Evolutionary conservation across 441 rosid genomes (phyloP).

Genomic region (Sinapis alba): DNA sequence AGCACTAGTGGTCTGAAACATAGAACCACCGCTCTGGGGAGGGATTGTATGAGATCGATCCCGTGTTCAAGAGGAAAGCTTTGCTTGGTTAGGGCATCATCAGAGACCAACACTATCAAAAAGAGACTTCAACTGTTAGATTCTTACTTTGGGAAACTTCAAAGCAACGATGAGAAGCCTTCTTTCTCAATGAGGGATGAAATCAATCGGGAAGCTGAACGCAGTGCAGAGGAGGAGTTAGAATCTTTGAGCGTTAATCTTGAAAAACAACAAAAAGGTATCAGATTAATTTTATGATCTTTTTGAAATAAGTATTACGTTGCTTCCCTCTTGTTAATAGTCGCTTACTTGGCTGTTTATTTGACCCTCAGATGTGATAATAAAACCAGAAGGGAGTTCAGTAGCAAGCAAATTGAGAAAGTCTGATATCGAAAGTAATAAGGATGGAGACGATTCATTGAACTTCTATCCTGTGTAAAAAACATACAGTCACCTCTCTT

Average conservation of each 20-base stretch:
- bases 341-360: constrained; percentile 7
- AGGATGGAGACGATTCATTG: constrained; percentile 48
- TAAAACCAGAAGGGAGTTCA: constrained; percentile 31
- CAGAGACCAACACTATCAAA: constrained; percentile 37
- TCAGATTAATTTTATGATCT: not conserved
- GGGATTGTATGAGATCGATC: constrained; percentile 18
- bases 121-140: constrained; percentile 56
- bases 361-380: constrained; percentile 42
- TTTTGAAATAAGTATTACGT: not conserved
- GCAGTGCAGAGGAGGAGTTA: constrained; percentile 43
- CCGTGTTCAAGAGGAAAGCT: constrained; percentile 32
- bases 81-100: constrained; percentile 33
- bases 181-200: constrained; percentile 3
- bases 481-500: not conserved
- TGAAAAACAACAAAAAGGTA: constrained; percentile 58
- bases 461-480: constrained; percentile 69
- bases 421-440: constrained; percentile 10
- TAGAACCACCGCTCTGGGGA: constrained; percentile 18
- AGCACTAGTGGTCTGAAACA: constrained; percentile 33
- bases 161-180: constrained; percentile 35
- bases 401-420: constrained; percentile 24
- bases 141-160: constrained; percentile 67
- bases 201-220: constrained; percentile 20
- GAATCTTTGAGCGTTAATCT: constrained; percentile 55
- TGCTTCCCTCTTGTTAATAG: not conserved